Evolutionary conservation across 2,329 filamentous ascomycete genomes (phyloP), one percentile per base, ranked within the genome.

Genomic region (Fusarium buharicum): DNA sequence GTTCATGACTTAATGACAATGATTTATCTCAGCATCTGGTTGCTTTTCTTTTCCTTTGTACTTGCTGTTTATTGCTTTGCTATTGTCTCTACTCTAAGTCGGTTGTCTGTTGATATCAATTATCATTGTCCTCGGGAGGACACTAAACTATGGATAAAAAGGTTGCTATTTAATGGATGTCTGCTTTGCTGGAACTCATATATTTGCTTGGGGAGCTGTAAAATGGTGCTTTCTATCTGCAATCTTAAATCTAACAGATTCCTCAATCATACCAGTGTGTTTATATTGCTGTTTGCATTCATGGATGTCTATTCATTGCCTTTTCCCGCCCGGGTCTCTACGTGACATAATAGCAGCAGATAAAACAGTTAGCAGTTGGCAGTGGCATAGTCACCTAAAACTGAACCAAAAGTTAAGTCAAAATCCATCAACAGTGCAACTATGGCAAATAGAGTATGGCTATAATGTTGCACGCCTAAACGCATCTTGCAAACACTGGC

Each of bases 1-100:
- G 65, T 50, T 74, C 50, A 72, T 64, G 72, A 73, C 62, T 61
- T 73, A 59, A 74, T 65, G 72, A 74, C 56, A 62, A 67, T 57
- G 59, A 58, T 51, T 50, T 57, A 22, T 47, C 34, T 38, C 31
- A 22, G 38, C 24, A 49, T 28, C 44, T 37, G 56, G 53, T 40
- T 54, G 47, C 40, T 43, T 40, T 49, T 50, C 24, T 17, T 33
- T 28, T 60, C 16, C 8, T 28, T 28, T 28, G 27, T 28, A 4
- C 30, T 45, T 59, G 17, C 31, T 59, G 31, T 59, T 22, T 51
- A 24, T 40, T 54, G 27, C 40, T 44, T 50, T 31, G 22, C 30
- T 58, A 40, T 54, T 38, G 33, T 41, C 52, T 50, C 37, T 57
- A 22, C 20, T 46, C 24, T 51, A 28, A n/a, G n/a, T n/a, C n/a